These are phyloP conservation scores for Macrocybe gigantea DNA, from an alignment of 768 basidiomycete species.

Conservation along the genomic window DNA sequence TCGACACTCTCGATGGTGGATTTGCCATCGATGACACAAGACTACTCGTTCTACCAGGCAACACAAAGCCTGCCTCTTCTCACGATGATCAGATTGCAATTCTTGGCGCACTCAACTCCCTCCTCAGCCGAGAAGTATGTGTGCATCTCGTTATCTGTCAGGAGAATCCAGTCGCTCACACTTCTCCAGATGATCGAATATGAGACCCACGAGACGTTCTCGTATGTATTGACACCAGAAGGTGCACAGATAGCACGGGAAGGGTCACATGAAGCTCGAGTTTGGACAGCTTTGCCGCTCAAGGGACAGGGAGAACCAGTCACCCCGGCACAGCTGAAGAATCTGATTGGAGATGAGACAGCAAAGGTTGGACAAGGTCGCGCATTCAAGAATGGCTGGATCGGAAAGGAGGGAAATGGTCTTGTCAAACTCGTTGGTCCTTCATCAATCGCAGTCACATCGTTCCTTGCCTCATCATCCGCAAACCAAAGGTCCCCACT, in stretches of 20 bases:
- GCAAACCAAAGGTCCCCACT: conserved; percentile 40
- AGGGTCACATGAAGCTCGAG: conserved; percentile 93
- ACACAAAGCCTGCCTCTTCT: conserved; percentile 47
- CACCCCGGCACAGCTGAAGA: conserved; percentile 62
- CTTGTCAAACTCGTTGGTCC: conserved; percentile 77
- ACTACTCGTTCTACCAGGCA: conserved; percentile 58
- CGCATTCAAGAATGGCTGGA: conserved; percentile 98
- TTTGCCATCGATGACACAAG: conserved; percentile 64
- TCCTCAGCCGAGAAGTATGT: conserved; percentile 77
- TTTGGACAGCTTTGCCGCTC: conserved; percentile 78
- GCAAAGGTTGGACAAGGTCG: conserved; percentile 92
- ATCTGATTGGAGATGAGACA: conserved; percentile 75
- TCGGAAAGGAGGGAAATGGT: conserved; percentile 82
- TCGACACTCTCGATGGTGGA: conserved; percentile 60
- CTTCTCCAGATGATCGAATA: conserved; percentile 73
- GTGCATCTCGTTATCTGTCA: conserved; percentile 13
- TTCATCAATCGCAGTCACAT: not conserved
- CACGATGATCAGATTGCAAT: conserved; percentile 80
- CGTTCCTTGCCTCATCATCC: conserved; percentile 2
- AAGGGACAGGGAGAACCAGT: conserved; percentile 69
- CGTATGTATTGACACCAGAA: conserved; percentile 76
- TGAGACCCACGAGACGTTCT: conserved; percentile 68
- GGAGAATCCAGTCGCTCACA: conserved; percentile 2
- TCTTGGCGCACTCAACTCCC: conserved; percentile 88
- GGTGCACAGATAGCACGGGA: conserved; percentile 70